These are phyloP conservation scores for Mortierella polycephala DNA, from an alignment of 371 early-diverging fungal species.

Conservation along the genomic window DNA sequence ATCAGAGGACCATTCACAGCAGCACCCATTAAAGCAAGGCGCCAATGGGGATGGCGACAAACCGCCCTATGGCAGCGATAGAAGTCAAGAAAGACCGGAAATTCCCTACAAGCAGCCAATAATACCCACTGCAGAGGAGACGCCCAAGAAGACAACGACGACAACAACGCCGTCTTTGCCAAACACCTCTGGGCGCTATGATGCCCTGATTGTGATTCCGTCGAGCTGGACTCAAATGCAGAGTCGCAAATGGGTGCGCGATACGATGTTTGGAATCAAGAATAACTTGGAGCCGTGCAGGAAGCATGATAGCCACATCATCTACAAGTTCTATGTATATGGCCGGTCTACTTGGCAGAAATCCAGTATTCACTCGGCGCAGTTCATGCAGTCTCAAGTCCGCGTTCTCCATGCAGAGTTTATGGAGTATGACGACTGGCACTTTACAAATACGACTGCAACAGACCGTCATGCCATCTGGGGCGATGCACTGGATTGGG, in stretches of 20 bases:
- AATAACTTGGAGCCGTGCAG: slow-evolving; percentile 63
- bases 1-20: background rate
- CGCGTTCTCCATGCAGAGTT: slow-evolving; percentile 62
- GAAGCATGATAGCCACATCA: slow-evolving; percentile 54
- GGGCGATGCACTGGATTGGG: slow-evolving; percentile 46
- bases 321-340: slow-evolving; percentile 65
- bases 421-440: slow-evolving; percentile 64
- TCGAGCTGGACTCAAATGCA: slow-evolving; percentile 55
- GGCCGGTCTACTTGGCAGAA: slow-evolving; percentile 50
- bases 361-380: slow-evolving; percentile 29
- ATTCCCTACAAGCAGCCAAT: background rate
- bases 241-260: slow-evolving; percentile 60
- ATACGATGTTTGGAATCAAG: slow-evolving; percentile 61
- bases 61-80: slow-evolving; percentile 5
- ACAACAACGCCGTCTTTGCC: slow-evolving; percentile 9
- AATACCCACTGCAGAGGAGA: background rate
- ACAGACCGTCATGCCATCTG: slow-evolving; percentile 55
- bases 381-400: slow-evolving; percentile 55
- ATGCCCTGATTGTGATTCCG: slow-evolving; percentile 62
- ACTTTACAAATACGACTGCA: slow-evolving; percentile 52
- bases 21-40: background rate
- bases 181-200: slow-evolving; percentile 58
- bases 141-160: background rate
- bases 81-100: background rate
- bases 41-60: background rate